Evolutionary conservation across 305 asterid species (phyloP), one percentile per base, ranked within the genome.

Genomic region (Euphrasia arctica): DNA sequence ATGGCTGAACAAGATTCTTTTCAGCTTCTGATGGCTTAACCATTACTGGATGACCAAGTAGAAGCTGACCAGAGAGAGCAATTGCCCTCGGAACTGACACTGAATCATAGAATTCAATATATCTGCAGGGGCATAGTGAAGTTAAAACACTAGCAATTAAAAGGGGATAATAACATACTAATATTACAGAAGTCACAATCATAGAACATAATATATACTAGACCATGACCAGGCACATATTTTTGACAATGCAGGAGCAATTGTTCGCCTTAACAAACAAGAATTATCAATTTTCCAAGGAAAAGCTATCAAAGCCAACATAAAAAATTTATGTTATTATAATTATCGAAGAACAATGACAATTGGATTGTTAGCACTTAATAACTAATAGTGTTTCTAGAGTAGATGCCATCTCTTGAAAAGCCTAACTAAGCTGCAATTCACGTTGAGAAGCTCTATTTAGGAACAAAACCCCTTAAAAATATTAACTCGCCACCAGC

Each of bases 11-110:
- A 69, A 84, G 91, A 77, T 84, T 87, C 81, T 87, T 84, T 75
- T 87, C 95, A 47, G 95, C 95, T 76, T 87, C 95, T 28, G 91
- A 87, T 32, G 95, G 91, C 66, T 87, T 87, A 65, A 87, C 95
- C 91, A 82, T 87, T 70, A 87, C 85, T 3, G 91, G 88, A 36
- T 68, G 78, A 69, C 95, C 95, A 58, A 79, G 85, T 67, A 87
- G 87, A 39, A 72, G 91, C 74, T 84, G 89, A 61, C 95, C 95
- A 65, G 89, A 84, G 43, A 87, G 81, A 28, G 95, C 91, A 70
- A 87, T 80, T 56, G 89, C 95, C 91, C 84, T 80, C 36, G 95
- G 95, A 59, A 87, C 95, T 31, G 91, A 80, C 91, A 82, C 79
- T 13, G 48, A 68, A 62, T 87, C 89, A 73, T 77, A 76, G 80